phyloP scores from a whole-genome alignment of 2,329 filamentous ascomycete genomes.

The Calonectria ilicicola region DNA sequence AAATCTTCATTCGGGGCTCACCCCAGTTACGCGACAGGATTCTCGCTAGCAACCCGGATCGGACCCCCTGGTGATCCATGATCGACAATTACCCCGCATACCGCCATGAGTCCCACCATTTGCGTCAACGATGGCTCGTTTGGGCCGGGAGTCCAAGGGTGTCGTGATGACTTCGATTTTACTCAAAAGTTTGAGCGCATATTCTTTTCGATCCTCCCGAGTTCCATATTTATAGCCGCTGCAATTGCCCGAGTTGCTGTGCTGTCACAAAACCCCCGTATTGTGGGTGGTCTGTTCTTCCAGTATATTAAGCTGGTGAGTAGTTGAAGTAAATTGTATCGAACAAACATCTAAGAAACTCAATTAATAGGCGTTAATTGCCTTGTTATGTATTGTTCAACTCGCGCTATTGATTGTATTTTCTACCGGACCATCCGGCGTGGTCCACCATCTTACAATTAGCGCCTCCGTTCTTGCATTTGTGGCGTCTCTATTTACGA shows the following conservation, averaged over 20 bases:
- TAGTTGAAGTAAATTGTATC: neutral
- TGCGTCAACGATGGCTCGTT: conserved; percentile 54
- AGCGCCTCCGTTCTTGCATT: conserved; percentile 39
- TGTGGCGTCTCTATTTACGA: conserved; percentile 44
- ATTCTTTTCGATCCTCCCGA: conserved; percentile 58
- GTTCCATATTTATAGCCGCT: conserved; percentile 52
- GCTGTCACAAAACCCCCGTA: conserved; percentile 44
- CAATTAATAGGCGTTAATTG: conserved; percentile 36
- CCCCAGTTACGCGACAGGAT: neutral
- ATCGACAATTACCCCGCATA: neutral
- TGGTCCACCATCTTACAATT: conserved; percentile 42
- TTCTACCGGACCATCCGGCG: conserved; percentile 29
- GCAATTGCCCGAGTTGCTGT: conserved; percentile 48
- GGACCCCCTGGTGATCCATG: neutral
- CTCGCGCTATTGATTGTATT: conserved; percentile 47
- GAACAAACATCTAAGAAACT: neutral
- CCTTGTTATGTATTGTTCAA: conserved; percentile 45
- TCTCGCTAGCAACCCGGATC: too few relatives aligned
- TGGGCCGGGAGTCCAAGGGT: conserved; percentile 58
- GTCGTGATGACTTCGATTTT: conserved; percentile 63
- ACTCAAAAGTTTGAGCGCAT: conserved; percentile 62
- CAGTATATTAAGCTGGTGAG: conserved; percentile 47
- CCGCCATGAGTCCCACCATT: conserved; percentile 35
- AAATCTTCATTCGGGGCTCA: too few relatives aligned
- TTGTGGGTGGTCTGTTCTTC: conserved; percentile 51